Evolutionary conservation across 2,329 filamentous ascomycete species (phyloP), one percentile per base, ranked within the genome.

Genomic region (Exophiala sp.): DNA sequence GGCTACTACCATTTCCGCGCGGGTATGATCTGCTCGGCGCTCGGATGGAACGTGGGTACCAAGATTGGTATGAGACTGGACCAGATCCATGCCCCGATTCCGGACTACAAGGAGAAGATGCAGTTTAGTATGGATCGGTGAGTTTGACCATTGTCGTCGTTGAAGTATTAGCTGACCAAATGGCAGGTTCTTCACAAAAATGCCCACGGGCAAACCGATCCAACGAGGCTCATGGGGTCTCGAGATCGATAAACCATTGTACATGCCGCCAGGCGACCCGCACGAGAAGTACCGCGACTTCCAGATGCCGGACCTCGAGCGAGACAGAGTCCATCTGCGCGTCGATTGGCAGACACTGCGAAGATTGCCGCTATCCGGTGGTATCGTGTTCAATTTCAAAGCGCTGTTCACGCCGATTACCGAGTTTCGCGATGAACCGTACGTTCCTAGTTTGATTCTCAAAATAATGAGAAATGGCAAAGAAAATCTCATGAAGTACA

Each of bases 341-440:
- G 89, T 94, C 1, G 90, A 95, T 68, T 95, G 89, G 88, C 91
- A 95, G 70, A 95, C 90, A 0, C 73, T 95, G 3, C 83, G 90
- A 1, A 82, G 90, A 2, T 72, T 95, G 0, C 89, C 90, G 0
- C 74, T 95, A 0, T 90, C 86, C 0, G 88, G 82, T 0, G 86
- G 80, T 0, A 75, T 95, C 1, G 81, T 90, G 0, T 95, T 95
- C 75, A 95, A 94, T 69, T 95, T 92, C 80, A 95, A 92, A 66
- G 89, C 87, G 0, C 70, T 94, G 0, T 95, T 95, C 70, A 94
- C 89, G 0, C 87, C 87, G 0, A 68, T 95, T 0, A 67, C 77
- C 0, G 83, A 87, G 59, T 84, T 95, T 53, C 74, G 81, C 2
- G 77, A 87, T 52, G 90, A 95, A 68, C 81, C 87, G 0, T 87